Evolutionary conservation across 371 early-diverging fungal genomes (phyloP).

Genomic region (Mucor plumbeus): DNA sequence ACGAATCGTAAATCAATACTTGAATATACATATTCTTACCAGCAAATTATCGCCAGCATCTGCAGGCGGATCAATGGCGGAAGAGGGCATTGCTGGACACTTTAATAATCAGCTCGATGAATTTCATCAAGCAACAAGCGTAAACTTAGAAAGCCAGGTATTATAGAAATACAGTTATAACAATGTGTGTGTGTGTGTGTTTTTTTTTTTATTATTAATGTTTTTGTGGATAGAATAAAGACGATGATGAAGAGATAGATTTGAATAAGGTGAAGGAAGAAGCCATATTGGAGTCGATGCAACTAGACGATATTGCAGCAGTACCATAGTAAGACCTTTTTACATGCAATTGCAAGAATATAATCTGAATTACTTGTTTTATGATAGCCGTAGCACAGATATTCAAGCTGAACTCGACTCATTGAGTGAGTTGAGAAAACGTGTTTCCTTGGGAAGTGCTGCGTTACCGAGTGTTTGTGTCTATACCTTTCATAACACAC

Average conservation of each 20-base stretch:
- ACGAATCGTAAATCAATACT: conserved; percentile 93
- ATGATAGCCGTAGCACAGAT: conserved; percentile 67
- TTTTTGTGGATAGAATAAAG: not conserved
- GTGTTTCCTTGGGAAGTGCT: conserved; percentile 73
- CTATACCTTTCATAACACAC: conserved; percentile 98
- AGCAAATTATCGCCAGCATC: conserved; percentile 28
- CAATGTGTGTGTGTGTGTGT: too few relatives aligned
- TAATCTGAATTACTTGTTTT: not conserved
- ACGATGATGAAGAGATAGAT: not conserved
- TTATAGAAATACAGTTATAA: not conserved
- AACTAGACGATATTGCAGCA: conserved; percentile 56
- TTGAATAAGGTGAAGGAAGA: conserved; percentile 14
- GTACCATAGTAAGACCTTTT: conserved; percentile 61
- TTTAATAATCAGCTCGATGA: conserved; percentile 18
- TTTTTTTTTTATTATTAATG: not conserved
- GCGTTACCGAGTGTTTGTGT: conserved; percentile 94
- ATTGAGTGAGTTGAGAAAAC: conserved; percentile 85
- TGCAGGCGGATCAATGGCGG: conserved; percentile 24
- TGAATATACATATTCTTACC: conserved; percentile 74
- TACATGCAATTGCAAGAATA: not conserved
- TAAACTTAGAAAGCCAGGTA: not conserved
- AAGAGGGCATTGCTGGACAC: conserved; percentile 41
- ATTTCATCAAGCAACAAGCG: conserved; percentile 8
- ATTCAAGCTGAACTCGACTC: conserved; percentile 76
- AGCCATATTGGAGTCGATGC: conserved; percentile 10